Conservation (phyloP, 495 filamentous ascomycete species). For the Penicillium alfredii region DNA sequence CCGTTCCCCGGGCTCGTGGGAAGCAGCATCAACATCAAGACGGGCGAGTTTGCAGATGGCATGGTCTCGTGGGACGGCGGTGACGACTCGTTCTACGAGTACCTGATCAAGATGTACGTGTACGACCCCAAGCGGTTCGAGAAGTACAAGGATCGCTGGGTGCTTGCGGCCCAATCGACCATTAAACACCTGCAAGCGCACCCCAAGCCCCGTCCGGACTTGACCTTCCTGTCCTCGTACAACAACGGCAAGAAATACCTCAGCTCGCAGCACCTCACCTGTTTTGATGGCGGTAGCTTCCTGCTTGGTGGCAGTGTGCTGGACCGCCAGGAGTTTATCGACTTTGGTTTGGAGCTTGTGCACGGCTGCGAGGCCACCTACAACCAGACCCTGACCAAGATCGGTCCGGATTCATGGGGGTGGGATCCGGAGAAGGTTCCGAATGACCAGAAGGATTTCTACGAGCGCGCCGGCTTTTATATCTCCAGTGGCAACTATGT, state of each 20-base stretch:
- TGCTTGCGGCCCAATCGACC: slow-evolving; percentile 68
- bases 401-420: slow-evolving; percentile 72
- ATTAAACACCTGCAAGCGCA: slow-evolving; percentile 69
- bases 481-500: slow-evolving; percentile 57
- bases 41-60: slow-evolving; percentile 61
- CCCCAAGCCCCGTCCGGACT: slow-evolving; percentile 59
- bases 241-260: slow-evolving; percentile 45
- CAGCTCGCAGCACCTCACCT: slow-evolving; percentile 62
- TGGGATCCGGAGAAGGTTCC: slow-evolving; percentile 57
- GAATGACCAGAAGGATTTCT: slow-evolving; percentile 49
- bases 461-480: slow-evolving; percentile 64
- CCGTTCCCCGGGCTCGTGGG: slow-evolving; percentile 78
- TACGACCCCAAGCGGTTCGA: slow-evolving; percentile 65
- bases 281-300: slow-evolving; percentile 85
- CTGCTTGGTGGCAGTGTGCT: slow-evolving; percentile 76
- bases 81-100: slow-evolving; percentile 84
- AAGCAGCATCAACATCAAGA: slow-evolving; percentile 55
- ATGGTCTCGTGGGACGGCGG: slow-evolving; percentile 75
- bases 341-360: slow-evolving; percentile 72
- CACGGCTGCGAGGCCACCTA: slow-evolving; percentile 74
- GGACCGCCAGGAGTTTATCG: slow-evolving; percentile 52
- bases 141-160: slow-evolving; percentile 67
- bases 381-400: slow-evolving; percentile 56
- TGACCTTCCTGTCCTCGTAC: slow-evolving; percentile 71
- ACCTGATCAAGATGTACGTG: slow-evolving; percentile 89